Conservation (phyloP, 2,329 filamentous ascomycete species). For the Cytospora schulzeri region DNA sequence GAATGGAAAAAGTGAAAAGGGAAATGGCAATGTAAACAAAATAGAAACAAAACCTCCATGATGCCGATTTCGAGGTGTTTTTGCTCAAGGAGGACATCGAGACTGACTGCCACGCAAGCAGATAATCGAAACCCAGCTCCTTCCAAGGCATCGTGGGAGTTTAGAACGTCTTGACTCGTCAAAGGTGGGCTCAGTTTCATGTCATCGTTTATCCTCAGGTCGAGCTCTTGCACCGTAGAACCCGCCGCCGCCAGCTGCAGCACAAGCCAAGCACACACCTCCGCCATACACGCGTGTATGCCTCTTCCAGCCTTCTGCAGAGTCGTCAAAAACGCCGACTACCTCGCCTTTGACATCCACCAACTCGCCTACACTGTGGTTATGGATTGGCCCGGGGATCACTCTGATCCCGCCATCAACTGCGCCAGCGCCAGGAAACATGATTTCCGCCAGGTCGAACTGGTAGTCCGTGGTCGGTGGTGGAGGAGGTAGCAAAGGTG, state of each 20-base stretch:
- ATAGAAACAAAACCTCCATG: neutral
- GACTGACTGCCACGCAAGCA: neutral
- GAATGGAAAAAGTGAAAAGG: neutral
- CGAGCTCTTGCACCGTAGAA: slow-evolving; percentile 59
- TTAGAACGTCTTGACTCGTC: neutral
- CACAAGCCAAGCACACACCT: slow-evolving; percentile 58
- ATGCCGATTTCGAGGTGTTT: neutral
- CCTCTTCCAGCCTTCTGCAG: slow-evolving; percentile 55
- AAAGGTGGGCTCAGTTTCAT: neutral
- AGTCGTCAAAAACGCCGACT: slow-evolving; percentile 50
- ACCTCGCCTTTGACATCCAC: slow-evolving; percentile 54
- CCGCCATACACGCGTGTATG: slow-evolving; percentile 63
- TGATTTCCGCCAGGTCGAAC: slow-evolving; percentile 32
- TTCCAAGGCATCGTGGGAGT: neutral
- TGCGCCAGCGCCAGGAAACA: slow-evolving; percentile 31
- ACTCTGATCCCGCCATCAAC: slow-evolving; percentile 24
- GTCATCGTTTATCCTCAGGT: slow-evolving; percentile 53
- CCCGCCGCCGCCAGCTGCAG: slow-evolving; percentile 48
- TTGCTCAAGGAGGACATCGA: neutral
- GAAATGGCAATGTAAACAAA: neutral
- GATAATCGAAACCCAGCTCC: neutral
- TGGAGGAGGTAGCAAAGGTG: slow-evolving; percentile 50
- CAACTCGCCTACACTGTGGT: slow-evolving; percentile 35
- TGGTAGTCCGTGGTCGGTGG: slow-evolving; percentile 40
- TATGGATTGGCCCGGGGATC: slow-evolving; percentile 16